A percentile compares a stretch with the other conserved stretches of the same genome.
Conservation (phyloP, 805 yeast species). For the Lipomyces sp. region DNA sequence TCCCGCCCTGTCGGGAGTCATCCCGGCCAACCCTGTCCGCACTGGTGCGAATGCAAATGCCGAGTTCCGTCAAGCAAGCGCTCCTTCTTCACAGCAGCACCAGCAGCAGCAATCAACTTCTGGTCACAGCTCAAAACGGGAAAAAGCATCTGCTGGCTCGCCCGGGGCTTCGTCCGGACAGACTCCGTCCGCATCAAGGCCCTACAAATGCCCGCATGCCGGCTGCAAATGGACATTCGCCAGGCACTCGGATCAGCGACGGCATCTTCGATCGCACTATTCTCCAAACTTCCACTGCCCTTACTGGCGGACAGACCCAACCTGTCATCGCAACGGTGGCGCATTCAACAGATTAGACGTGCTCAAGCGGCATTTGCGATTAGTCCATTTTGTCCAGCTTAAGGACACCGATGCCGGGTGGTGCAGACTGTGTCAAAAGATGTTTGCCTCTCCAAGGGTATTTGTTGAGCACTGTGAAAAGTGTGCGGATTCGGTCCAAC, state of each 20-base stretch:
- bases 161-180: conserved; percentile 34
- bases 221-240: conserved; percentile 73
- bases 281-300: conserved; percentile 75
- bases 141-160: conserved; percentile 16
- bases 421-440: conserved; percentile 67
- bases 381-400: conserved; percentile 66
- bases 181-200: conserved; percentile 40
- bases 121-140: not conserved
- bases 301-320: conserved; percentile 67
- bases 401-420: conserved; percentile 62
- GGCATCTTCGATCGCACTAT: conserved; percentile 69
- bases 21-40: conserved; percentile 34
- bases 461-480: conserved; percentile 69
- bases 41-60: conserved; percentile 29
- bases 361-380: conserved; percentile 68
- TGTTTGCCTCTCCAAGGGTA: conserved; percentile 58
- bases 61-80: conserved; percentile 17
- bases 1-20: conserved; percentile 34
- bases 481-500: conserved; percentile 55
- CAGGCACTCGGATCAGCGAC: conserved; percentile 68
- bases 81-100: conserved; percentile 4
- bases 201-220: conserved; percentile 46
- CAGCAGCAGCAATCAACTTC: not conserved
- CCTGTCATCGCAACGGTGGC: conserved; percentile 79
- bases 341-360: conserved; percentile 76